Evolutionary conservation across 441 rosid species (phyloP), one percentile per base, ranked within the genome.

Genomic region (Gossypium aridum): DNA sequence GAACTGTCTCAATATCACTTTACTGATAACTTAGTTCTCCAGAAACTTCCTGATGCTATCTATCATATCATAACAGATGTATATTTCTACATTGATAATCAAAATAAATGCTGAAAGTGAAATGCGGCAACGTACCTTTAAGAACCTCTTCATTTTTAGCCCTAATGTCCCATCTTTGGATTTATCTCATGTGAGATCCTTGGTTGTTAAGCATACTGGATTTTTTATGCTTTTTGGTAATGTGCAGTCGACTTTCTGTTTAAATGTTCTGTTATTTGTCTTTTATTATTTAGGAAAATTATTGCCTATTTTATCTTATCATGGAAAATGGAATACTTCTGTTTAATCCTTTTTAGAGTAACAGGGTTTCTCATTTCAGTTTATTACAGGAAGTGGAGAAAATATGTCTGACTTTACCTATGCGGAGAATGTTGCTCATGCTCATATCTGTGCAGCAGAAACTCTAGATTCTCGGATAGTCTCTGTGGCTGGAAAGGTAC

Each of bases 401-500:
- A 95, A 91, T 80, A 77, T 85, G 89, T 90, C 92, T 0, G 98
- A 95, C 86, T 95, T 95, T 78, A 94, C 91, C 74, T 94, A 85
- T 86, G 85, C 74, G 75, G 98, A 94, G 83, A 94, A 94, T 81
- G 94, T 89, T 71, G 80, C 83, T 74, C 96, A 88, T 87, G 98
- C 99, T 70, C 91, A 89, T 81, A 82, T 95, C 61, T 90, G 94
- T 72, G 94, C 93, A 16, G 88, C 75, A 55, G 89, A 89, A 84
- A 91, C 98, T 74, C 75, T 95, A 82, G 93, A 87, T 83, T 84
- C 92, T 49, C 85, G 70, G 62, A 80, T 70, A 77, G 85, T 89
- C 73, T 86, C 81, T 82, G 97, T 95, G 70, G 96, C 96, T 16
- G 98, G 99, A 80, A 95, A 90, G 99, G 99, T 95, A 83, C 10